These are phyloP conservation scores for Globisporangium barbulae DNA, from an alignment of 352 stramenopile genomes.

Conservation along the genomic window DNA sequence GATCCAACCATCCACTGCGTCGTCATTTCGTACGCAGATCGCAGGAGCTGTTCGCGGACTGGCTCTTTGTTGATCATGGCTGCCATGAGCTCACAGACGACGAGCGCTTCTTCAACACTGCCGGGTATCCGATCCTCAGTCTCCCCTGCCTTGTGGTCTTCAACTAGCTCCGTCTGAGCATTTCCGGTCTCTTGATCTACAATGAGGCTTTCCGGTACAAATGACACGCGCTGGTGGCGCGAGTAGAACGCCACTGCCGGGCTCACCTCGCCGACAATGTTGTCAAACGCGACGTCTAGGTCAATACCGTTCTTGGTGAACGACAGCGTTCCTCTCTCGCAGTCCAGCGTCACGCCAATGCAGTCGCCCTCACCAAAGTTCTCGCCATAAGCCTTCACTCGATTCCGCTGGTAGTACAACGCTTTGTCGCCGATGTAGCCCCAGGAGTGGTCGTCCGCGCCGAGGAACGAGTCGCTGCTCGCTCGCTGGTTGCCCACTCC, in stretches of 20 bases:
- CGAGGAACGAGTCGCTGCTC: conserved; percentile 96
- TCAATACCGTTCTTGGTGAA: conserved; percentile 90
- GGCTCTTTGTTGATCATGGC: conserved; percentile 27
- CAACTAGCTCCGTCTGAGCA: background rate
- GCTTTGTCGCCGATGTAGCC: conserved; percentile 98
- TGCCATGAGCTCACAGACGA: conserved; percentile 60
- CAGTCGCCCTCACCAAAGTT: conserved; percentile 83
- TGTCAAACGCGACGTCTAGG: conserved; percentile 90
- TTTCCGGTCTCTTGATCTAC: background rate
- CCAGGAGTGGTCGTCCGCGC: conserved; percentile 96
- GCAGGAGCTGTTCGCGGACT: conserved; percentile 27
- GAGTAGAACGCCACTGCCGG: conserved; percentile 94
- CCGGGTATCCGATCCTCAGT: conserved; percentile 1
- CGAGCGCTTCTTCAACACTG: conserved; percentile 53
- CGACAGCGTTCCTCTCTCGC: conserved; percentile 75
- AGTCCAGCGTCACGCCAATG: conserved; percentile 83
- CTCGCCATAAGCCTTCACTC: conserved; percentile 87
- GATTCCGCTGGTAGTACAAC: conserved; percentile 98
- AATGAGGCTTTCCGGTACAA: conserved; percentile 30
- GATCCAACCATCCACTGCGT: conserved; percentile 45
- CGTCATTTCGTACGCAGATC: conserved; percentile 51
- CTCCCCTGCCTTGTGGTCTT: background rate
- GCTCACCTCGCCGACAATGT: conserved; percentile 86
- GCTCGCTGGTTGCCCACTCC: conserved; percentile 91
- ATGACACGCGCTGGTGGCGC: conserved; percentile 74